phyloP scores from a whole-genome alignment of 352 stramenopile genomes.

The Globisporangium parvum region DNA sequence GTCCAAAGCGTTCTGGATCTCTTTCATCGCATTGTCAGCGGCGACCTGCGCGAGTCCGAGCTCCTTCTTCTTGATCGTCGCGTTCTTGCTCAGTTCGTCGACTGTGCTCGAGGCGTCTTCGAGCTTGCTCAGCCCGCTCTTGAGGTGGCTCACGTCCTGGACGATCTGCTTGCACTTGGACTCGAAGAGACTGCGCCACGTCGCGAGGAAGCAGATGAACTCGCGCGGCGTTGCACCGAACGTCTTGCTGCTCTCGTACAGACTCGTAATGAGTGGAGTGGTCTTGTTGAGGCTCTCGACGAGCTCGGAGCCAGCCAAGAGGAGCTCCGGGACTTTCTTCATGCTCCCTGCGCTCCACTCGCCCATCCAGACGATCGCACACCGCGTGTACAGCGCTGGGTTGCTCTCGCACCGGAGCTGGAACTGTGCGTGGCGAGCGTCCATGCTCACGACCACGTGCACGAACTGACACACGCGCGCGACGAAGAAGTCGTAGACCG shows the following conservation, averaged over 20 bases:
- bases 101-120: conserved; percentile 88
- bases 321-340: conserved; percentile 65
- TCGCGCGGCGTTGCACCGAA: conserved; percentile 78
- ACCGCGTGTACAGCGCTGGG: conserved; percentile 90
- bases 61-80: conserved; percentile 87
- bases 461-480: conserved; percentile 85
- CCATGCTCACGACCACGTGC: conserved; percentile 83
- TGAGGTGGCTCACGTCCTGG: conserved; percentile 85
- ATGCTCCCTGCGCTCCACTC: conserved; percentile 83
- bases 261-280: conserved; percentile 39
- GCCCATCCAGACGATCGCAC: conserved; percentile 91
- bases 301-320: conserved; percentile 55
- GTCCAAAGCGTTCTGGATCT: conserved; percentile 92
- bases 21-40: conserved; percentile 92
- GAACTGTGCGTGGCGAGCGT: conserved; percentile 67
- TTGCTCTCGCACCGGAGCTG: conserved; percentile 90
- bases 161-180: conserved; percentile 76
- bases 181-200: conserved; percentile 76
- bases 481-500: conserved; percentile 93
- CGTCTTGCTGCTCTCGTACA: conserved; percentile 64
- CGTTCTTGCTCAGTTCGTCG: conserved; percentile 87
- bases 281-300: conserved; percentile 53
- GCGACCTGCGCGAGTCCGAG: conserved; percentile 81
- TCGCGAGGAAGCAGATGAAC: conserved; percentile 81
- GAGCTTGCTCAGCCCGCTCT: conserved; percentile 88